Base-by-base conservation (phyloP, 805 yeast species). In the Wickerhamomyces canadensis region DNA sequence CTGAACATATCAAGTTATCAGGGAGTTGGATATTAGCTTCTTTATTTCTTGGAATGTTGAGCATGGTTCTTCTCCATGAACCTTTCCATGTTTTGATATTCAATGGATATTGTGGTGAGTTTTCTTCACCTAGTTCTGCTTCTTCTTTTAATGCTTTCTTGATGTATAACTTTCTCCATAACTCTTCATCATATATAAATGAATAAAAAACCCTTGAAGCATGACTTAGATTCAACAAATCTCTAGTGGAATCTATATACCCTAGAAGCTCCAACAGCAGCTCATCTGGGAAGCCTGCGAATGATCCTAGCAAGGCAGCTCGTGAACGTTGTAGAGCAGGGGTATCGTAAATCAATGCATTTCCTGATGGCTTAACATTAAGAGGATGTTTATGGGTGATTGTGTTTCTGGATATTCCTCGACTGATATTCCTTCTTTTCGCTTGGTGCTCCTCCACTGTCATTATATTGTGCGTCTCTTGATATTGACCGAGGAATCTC, bases 281-380 rank as follows among this genome's bases (percentile, higher is more conserved):
- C 22, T 84, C 91, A 57, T 87, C 96, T 0, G 78, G 65, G 23
- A 84, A 65, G 0, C 39, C 37, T 0, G 68, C 53, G 17, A 86
- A 64, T 5, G 46, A 39, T 0, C 95, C 95, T 57, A 82, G 59
- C 16, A 72, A 70, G 3, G 38, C 29, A 4, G 40, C 35, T 22
- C 42, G 40, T 34, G 40, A 28, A 35, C 43, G 38, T 12, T 31
- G 33, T 17, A 45, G 45, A 2, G 35, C 27, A 1, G 45, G 37
- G 24, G 50, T 40, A n/a, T 48, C 47, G 21, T 57, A 55, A 17
- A 79, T 50, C 19, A 74, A 58, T 4, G 72, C 67, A 49, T 85
- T 85, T 5, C 94, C 95, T n/a, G 73, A 60, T 1, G 95, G 95
- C 51, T 72, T 75, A 13, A 85, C 79, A 35, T 82, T 81, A 22